phyloP scores from a whole-genome alignment of 129 eudicot genomes.

The Flaveria robusta region DNA sequence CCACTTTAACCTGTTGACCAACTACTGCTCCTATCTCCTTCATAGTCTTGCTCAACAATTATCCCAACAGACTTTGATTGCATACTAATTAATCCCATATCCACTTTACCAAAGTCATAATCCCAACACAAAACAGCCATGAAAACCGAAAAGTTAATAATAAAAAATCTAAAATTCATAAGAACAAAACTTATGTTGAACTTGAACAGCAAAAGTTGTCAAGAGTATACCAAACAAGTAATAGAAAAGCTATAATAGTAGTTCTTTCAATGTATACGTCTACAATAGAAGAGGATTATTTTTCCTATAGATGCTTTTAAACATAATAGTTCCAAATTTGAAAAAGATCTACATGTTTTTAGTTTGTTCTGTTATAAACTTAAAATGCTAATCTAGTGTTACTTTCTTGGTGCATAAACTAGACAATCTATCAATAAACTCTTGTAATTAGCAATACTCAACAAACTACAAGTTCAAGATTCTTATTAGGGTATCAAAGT shows the following conservation, averaged over 20 bases:
- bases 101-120: slow-evolving; percentile 42
- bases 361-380: too few relatives aligned
- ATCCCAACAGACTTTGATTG: slow-evolving; percentile 25
- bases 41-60: slow-evolving; percentile 34
- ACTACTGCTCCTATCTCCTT: slow-evolving; percentile 39
- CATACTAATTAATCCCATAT: slow-evolving; percentile 34
- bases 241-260: background rate
- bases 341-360: too few relatives aligned
- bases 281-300: background rate
- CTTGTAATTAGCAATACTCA: too few relatives aligned
- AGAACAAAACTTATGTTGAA: background rate
- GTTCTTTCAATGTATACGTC: background rate
- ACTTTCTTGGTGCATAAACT: too few relatives aligned
- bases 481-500: too few relatives aligned
- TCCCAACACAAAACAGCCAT: background rate
- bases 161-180: background rate
- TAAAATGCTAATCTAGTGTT: too few relatives aligned
- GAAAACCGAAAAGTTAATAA: background rate
- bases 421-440: too few relatives aligned
- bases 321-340: too few relatives aligned
- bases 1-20: slow-evolving; percentile 42
- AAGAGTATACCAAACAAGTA: background rate
- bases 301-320: too few relatives aligned
- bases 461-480: too few relatives aligned
- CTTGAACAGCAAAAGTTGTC: background rate